Evolutionary conservation across 2,329 filamentous ascomycete species (phyloP).

Genomic region (Beauveria sp.): DNA sequence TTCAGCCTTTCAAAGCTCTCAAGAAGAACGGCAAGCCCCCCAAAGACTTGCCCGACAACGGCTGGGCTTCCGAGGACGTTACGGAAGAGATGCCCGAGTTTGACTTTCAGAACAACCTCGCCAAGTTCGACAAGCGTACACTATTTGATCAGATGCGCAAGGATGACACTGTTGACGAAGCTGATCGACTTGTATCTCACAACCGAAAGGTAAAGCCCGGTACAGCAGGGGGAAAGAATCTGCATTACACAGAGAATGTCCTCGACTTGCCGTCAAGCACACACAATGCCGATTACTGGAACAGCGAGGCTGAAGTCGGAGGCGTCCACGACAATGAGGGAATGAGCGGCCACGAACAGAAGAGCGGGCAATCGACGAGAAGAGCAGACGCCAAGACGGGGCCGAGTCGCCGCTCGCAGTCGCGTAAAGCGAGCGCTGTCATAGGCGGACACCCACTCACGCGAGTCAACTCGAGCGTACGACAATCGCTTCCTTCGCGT

Average conservation of each 20-base stretch:
- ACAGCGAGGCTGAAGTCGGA: constrained; percentile 65
- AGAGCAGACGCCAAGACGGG: constrained; percentile 47
- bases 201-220: constrained; percentile 66
- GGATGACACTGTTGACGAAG: constrained; percentile 82
- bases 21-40: constrained; percentile 48
- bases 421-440: constrained; percentile 46
- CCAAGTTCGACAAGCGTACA: constrained; percentile 88
- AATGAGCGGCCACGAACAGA: constrained; percentile 41
- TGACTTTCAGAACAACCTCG: constrained; percentile 82
- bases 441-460: constrained; percentile 33
- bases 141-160: constrained; percentile 89
- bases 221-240: constrained; percentile 76
- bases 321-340: constrained; percentile 33
- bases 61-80: constrained; percentile 93
- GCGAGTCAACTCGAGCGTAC: constrained; percentile 41
- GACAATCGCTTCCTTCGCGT: constrained; percentile 25
- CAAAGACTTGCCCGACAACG: constrained; percentile 53
- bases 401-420: constrained; percentile 43
- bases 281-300: constrained; percentile 54
- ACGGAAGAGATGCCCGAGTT: constrained; percentile 94
- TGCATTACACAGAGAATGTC: constrained; percentile 88
- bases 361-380: constrained; percentile 42
- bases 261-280: constrained; percentile 51
- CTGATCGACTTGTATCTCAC: constrained; percentile 82
- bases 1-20: constrained; percentile 54